Percentiles rank a stretch among this genome's conserved stretches.
phyloP scores from a whole-genome alignment of 371 early-diverging fungal genomes.

The Mortierella sp. region DNA sequence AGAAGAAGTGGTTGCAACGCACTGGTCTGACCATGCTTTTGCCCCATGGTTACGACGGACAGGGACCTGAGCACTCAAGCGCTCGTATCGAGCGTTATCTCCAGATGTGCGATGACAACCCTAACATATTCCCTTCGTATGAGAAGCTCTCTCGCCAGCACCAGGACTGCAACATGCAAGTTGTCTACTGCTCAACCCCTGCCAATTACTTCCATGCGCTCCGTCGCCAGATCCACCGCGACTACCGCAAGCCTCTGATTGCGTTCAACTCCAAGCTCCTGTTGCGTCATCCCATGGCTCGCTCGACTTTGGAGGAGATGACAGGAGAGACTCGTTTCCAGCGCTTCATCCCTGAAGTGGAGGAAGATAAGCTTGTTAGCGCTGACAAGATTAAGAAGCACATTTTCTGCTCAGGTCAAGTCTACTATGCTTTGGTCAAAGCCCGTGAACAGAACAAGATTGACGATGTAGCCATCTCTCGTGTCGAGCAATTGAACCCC shows the following conservation, averaged over 20 bases:
- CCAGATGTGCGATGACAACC: slow-evolving; percentile 95
- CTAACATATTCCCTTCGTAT: slow-evolving; percentile 84
- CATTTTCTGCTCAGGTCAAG: slow-evolving; percentile 95
- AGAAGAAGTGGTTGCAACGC: slow-evolving; percentile 97
- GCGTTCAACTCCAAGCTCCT: slow-evolving; percentile 92
- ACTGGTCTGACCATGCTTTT: slow-evolving; percentile 92
- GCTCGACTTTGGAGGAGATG: slow-evolving; percentile 88
- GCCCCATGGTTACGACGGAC: slow-evolving; percentile 98
- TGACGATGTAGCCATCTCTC: slow-evolving; percentile 89
- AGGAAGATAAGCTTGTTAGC: slow-evolving; percentile 74
- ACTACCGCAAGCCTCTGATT: slow-evolving; percentile 97
- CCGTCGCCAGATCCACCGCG: slow-evolving; percentile 95
- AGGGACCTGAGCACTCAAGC: slow-evolving; percentile 97
- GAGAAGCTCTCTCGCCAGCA: slow-evolving; percentile 89
- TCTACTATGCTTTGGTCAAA: slow-evolving; percentile 91
- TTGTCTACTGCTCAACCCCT: slow-evolving; percentile 95
- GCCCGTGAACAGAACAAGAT: slow-evolving; percentile 91
- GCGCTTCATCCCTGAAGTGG: slow-evolving; percentile 91
- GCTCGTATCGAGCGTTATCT: slow-evolving; percentile 96
- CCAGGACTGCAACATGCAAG: slow-evolving; percentile 98
- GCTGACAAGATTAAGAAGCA: slow-evolving; percentile 88
- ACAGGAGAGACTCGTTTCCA: slow-evolving; percentile 86
- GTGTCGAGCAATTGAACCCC: slow-evolving; percentile 95
- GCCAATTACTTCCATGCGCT: slow-evolving; percentile 97
- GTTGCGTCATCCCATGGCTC: slow-evolving; percentile 94